Percentiles rank a stretch among this genome's conserved stretches.
Conservation (phyloP, 208 protist species). For the Naegleria fowleri region DNA sequence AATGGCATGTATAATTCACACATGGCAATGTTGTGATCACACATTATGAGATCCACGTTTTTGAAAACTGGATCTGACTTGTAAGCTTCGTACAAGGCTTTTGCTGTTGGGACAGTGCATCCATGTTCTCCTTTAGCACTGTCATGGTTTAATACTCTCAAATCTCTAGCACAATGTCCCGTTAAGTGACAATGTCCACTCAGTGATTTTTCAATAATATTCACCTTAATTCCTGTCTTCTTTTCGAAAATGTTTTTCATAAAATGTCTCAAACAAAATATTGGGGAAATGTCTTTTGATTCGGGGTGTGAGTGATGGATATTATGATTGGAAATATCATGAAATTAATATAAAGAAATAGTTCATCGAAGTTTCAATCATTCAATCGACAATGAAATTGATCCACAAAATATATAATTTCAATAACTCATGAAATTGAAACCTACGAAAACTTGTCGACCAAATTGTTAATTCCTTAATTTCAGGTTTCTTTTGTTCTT, state of each 20-base stretch:
- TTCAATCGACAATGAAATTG: too few relatives aligned
- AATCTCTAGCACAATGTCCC: constrained; percentile 23
- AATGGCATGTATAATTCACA: constrained; percentile 39
- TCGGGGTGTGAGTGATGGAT: neutral
- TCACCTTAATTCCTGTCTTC: constrained; percentile 14
- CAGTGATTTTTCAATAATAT: constrained; percentile 31
- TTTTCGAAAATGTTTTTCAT: neutral
- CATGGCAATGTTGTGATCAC: constrained; percentile 28
- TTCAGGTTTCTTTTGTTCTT: neutral
- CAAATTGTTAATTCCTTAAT: neutral
- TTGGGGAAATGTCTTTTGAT: neutral
- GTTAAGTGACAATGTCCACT: constrained; percentile 24
- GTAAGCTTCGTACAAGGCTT: neutral
- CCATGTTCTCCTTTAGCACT: neutral
- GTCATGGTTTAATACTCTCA: neutral
- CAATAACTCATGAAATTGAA: neutral
- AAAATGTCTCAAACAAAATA: neutral
- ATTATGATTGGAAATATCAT: too few relatives aligned
- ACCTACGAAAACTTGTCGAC: neutral
- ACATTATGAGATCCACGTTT: neutral
- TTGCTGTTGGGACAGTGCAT: neutral
- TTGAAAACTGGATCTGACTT: neutral
- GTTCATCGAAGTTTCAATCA: too few relatives aligned
- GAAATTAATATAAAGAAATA: too few relatives aligned
- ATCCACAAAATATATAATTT: too few relatives aligned